These are phyloP conservation scores for Pontederia paniculata DNA, from an alignment of 176 grass and related monocot species.

Conservation along the genomic window DNA sequence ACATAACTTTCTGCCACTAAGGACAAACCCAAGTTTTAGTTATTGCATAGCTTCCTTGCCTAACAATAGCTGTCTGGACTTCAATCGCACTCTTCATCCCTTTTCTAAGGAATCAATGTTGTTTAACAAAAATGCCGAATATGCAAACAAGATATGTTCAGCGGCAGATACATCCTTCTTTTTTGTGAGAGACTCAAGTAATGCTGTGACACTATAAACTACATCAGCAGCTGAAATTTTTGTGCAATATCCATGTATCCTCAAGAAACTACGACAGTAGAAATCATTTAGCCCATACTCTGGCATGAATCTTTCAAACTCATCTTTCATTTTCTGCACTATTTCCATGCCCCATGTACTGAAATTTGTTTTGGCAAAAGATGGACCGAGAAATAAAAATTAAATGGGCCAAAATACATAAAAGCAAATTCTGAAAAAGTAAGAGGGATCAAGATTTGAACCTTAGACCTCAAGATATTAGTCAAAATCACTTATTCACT, in stretches of 20 bases:
- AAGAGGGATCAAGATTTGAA: too few relatives aligned
- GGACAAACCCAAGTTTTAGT: slow-evolving; percentile 72
- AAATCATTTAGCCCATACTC: slow-evolving; percentile 87
- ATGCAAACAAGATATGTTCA: slow-evolving; percentile 71
- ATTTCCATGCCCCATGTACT: slow-evolving; percentile 94
- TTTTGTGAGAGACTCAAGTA: slow-evolving; percentile 38
- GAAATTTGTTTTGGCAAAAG: slow-evolving; percentile 95
- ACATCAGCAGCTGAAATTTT: slow-evolving; percentile 88
- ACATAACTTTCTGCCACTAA: slow-evolving; percentile 66
- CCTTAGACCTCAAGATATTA: too few relatives aligned
- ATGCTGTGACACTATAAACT: slow-evolving; percentile 69
- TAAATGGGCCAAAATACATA: too few relatives aligned
- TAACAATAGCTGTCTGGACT: slow-evolving; percentile 67
- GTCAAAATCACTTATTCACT: too few relatives aligned
- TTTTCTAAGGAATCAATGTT: slow-evolving; percentile 57
- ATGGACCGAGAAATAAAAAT: too few relatives aligned
- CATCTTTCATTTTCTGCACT: slow-evolving; percentile 72
- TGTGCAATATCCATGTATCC: slow-evolving; percentile 61
- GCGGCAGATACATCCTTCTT: slow-evolving; percentile 33
- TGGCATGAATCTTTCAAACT: slow-evolving; percentile 69
- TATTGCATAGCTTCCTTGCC: slow-evolving; percentile 74
- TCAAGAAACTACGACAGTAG: slow-evolving; percentile 74
- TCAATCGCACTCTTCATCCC: slow-evolving; percentile 78
- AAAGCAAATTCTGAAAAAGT: too few relatives aligned
- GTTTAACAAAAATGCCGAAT: slow-evolving; percentile 58